Percentiles rank a stretch among this genome's conserved stretches.
These are phyloP conservation scores for Diversispora eburnea DNA, from an alignment of 192 early-diverging fungal species.

Conservation along the genomic window DNA sequence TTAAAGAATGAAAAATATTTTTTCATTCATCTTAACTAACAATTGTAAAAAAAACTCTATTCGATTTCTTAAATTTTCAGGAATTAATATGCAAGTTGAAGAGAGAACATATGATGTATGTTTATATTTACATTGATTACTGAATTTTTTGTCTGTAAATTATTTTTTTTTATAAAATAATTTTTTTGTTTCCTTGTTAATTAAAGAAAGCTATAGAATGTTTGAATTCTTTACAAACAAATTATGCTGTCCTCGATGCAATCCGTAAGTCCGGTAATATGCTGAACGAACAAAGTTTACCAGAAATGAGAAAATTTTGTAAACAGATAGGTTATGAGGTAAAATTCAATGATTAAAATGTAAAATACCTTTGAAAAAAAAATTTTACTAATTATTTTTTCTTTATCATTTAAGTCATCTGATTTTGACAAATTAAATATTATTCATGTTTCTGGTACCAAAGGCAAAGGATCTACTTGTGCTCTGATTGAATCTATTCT, in stretches of 20 bases:
- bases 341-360: not conserved
- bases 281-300: constrained; percentile 57
- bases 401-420: constrained; percentile 36
- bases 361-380: not conserved
- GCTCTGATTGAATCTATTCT: constrained; percentile 82
- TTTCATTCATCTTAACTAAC: not conserved
- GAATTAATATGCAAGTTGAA: not conserved
- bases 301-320: constrained; percentile 65
- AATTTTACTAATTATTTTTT: constrained; percentile 32
- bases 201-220: constrained; percentile 69
- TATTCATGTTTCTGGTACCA: constrained; percentile 82
- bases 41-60: not conserved
- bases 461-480: constrained; percentile 84
- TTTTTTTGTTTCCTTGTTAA: not conserved
- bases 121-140: not conserved
- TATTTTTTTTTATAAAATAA: not conserved
- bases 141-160: not conserved
- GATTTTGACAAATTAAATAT: constrained; percentile 74
- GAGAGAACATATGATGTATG: constrained; percentile 3
- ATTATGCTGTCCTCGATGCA: constrained; percentile 69
- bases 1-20: too few species aligned
- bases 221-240: constrained; percentile 85
- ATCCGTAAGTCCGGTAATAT: constrained; percentile 63
- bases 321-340: constrained; percentile 73
- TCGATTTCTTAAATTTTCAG: not conserved